Evolutionary conservation across 1,284 basidiomycete genomes (phyloP).

Genomic region (Irpex sp.): DNA sequence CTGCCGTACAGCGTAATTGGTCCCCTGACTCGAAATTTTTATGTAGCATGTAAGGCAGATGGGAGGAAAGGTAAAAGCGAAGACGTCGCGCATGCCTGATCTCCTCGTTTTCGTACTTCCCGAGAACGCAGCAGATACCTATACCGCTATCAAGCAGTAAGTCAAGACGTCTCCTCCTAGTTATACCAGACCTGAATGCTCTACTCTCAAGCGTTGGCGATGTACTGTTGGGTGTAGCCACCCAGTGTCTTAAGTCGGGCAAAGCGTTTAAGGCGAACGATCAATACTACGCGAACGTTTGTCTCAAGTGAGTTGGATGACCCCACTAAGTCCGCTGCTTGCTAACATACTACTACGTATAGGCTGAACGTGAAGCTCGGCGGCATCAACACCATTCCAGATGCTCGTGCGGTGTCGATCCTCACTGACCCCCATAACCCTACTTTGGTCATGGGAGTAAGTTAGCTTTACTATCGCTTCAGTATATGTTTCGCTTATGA

Average conservation of each 20-base stretch:
- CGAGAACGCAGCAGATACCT: conserved; percentile 69
- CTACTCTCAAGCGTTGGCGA: not conserved
- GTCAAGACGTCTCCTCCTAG: conserved; percentile 21
- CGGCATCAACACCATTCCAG: conserved; percentile 73
- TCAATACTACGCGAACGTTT: conserved; percentile 78
- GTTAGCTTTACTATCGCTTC: not conserved
- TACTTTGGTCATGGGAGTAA: conserved; percentile 72
- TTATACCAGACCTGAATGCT: not conserved
- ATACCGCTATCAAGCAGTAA: conserved; percentile 72
- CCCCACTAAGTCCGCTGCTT: not conserved
- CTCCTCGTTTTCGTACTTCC: conserved; percentile 70
- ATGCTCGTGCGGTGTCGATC: conserved; percentile 53
- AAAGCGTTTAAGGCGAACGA: conserved; percentile 62
- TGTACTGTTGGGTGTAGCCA: conserved; percentile 50
- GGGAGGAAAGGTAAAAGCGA: conserved; percentile 41
- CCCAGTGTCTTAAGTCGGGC: conserved; percentile 65
- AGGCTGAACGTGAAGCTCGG: conserved; percentile 82
- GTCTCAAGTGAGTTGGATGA: conserved; percentile 56
- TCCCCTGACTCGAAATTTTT: not conserved
- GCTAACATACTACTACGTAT: conserved; percentile 6
- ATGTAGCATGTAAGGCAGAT: conserved; percentile 44
- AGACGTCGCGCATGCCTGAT: conserved; percentile 40
- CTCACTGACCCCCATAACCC: conserved; percentile 67
- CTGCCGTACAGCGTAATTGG: not conserved
- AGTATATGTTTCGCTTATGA: not conserved